phyloP scores from a whole-genome alignment of 1,284 basidiomycete genomes.

The Ceratobasidium sp. region DNA sequence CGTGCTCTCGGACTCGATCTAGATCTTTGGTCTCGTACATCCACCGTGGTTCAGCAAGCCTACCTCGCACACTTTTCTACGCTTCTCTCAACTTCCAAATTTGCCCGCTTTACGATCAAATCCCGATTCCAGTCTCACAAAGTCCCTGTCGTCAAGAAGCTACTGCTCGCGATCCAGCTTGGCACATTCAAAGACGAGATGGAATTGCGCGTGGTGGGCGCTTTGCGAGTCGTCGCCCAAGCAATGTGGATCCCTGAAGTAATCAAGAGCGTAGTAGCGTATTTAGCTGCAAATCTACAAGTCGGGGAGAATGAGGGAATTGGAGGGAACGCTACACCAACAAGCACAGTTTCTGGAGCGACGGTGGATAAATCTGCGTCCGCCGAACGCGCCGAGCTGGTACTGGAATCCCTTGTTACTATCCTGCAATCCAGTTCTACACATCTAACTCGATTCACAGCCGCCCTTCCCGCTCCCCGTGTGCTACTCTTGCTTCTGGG shows the following conservation, averaged over 20 bases:
- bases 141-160: conserved; percentile 75
- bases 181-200: conserved; percentile 73
- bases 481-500: conserved; percentile 79
- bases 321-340: not conserved
- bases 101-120: conserved; percentile 76
- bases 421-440: conserved; percentile 65
- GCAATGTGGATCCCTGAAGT: conserved; percentile 74
- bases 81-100: conserved; percentile 76
- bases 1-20: conserved; percentile 87
- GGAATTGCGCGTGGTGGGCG: conserved; percentile 66
- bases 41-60: conserved; percentile 73
- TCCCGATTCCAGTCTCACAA: conserved; percentile 69
- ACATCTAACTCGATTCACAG: conserved; percentile 69
- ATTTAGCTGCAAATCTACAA: conserved; percentile 84
- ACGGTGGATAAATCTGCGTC: conserved; percentile 50
- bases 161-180: conserved; percentile 84
- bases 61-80: conserved; percentile 85
- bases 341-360: conserved; percentile 30
- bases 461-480: conserved; percentile 75
- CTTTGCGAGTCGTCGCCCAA: conserved; percentile 67
- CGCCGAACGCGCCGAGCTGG: conserved; percentile 69
- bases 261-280: conserved; percentile 87
- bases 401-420: conserved; percentile 68
- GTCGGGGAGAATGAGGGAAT: conserved; percentile 62
- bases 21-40: conserved; percentile 84